These are phyloP conservation scores for Entelexis paramagnoliae DNA, from an alignment of 1,139 yeast species.

Conservation along the genomic window DNA sequence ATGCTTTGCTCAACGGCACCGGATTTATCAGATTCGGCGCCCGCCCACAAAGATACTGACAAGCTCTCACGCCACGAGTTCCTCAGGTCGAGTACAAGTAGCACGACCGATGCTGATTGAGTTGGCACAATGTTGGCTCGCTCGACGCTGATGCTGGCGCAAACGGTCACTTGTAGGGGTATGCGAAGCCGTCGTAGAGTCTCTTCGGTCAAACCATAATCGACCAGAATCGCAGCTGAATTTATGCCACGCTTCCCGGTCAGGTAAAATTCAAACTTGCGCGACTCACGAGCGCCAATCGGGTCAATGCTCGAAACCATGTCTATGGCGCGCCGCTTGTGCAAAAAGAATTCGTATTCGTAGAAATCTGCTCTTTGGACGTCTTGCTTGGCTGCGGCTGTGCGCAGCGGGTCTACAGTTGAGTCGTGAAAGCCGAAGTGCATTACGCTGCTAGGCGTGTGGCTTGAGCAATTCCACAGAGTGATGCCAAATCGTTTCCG, in stretches of 20 bases:
- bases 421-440: constrained; percentile 60
- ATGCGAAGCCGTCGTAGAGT: constrained; percentile 50
- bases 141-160: constrained; percentile 60
- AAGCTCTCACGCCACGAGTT: constrained; percentile 49
- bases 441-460: constrained; percentile 20
- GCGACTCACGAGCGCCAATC: constrained; percentile 26
- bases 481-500: constrained; percentile 41
- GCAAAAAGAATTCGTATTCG: constrained; percentile 62
- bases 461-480: constrained; percentile 41
- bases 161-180: constrained; percentile 58
- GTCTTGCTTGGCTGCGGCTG: constrained; percentile 37
- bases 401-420: constrained; percentile 53
- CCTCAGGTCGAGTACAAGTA: constrained; percentile 56
- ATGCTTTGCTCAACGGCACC: constrained; percentile 29
- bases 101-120: constrained; percentile 33
- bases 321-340: constrained; percentile 48
- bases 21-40: constrained; percentile 26
- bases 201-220: constrained; percentile 41
- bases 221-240: constrained; percentile 54
- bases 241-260: constrained; percentile 67
- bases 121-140: constrained; percentile 61
- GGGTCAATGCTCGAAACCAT: constrained; percentile 12
- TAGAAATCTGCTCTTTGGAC: constrained; percentile 53
- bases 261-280: constrained; percentile 46
- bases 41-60: constrained; percentile 26